Evolutionary conservation across 106 monocot genomes (phyloP), one percentile per base, ranked within the genome.

Genomic region (Dendrobium catenatum): DNA sequence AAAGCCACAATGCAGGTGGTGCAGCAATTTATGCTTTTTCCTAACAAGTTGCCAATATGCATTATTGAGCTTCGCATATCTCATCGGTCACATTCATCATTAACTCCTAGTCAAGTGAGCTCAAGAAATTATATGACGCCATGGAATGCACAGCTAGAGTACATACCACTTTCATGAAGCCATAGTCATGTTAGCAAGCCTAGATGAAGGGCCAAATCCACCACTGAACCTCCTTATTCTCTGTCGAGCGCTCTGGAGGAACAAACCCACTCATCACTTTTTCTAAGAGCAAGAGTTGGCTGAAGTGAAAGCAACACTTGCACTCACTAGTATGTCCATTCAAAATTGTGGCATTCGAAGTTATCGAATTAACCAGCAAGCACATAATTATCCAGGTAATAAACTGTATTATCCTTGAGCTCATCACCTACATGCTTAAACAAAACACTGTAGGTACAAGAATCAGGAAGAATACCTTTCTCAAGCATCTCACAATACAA

Each of bases 401-500:
- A 73, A 70, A 89, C 70, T 61, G 87, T 83, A 43, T 49, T 77
- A 72, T 67, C n/a, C 77, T 54, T 85, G 76, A 61, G 80, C 44
- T 88, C 85, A 77, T 89, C 79, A 40, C 87, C 83, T 78, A 90
- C 80, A 72, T 82, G 82, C 84, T 94, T 94, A 77, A 88, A 82
- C 79, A 96, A 87, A 41, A 92, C 73, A 77, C 27, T 82, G 29
- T 89, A 86, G 9, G 85, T 87, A 79, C 81, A 89, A 44, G 83
- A 86, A 92, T 94, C 96, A 54, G 91, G 90, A 55, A 73, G 64
- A 73, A 96, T 82, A 41, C 85, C 89, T 78, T 89, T 88, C 79
- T 82, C 81, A 86, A 80, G 85, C 91, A 96, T 96, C 75, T 94
- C 90, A 79, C 68, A 8, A 82, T 86, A 94, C 81, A 96, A 85